Evolutionary conservation across 768 basidiomycete species (phyloP), one percentile per base, ranked within the genome.

Genomic region (Coprinopsis marcescibilis): DNA sequence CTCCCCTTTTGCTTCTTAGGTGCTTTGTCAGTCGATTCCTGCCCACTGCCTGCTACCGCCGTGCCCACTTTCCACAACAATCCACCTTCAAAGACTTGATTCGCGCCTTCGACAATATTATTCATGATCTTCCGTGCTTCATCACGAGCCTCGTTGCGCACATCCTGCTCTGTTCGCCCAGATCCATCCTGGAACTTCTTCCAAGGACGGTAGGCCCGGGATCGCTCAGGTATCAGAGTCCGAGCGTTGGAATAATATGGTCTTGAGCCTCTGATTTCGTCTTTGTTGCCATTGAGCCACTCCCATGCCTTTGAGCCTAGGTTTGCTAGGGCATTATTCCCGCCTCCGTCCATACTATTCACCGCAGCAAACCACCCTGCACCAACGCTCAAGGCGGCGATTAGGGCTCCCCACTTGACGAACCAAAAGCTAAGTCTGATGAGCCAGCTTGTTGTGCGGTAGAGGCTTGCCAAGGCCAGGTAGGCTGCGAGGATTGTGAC

Each of bases 371-470:
- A 63, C 75, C 77, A 87, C 8, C 78, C 80, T 13, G 65, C 59
- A 6, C 69, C 71, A 4, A 74, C 81, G n/a, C 75, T 71, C 6
- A 83, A 55, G 2, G 70, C 62, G 11, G 70, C 75, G 7, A 87
- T 50, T 38, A 91, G 65, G 10, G 70, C 65, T 19, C 82, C 83
- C 88, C 88, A 91, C 64, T 91, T 91, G 56, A 85, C 60, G 56
- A 87, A 74, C 72, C 77, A 88, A 53, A 88, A 61, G 21, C 65
- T 68, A 26, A 77, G 78, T 50, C 84, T 76, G 52, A 89, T 64
- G 55, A 85, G 70, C 81, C 84, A 89, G 19, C 73, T 74, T 11
- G 87, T 82, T 3, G 89, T 89, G 50, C 85, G 83, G 65, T 89
- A 89, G 43, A 89, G 63, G 59, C 80, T 86, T 33, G 81, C 51